Evolutionary conservation across 2,329 filamentous ascomycete genomes (phyloP).

Genomic region (Chrysosporium queenslandicum): DNA sequence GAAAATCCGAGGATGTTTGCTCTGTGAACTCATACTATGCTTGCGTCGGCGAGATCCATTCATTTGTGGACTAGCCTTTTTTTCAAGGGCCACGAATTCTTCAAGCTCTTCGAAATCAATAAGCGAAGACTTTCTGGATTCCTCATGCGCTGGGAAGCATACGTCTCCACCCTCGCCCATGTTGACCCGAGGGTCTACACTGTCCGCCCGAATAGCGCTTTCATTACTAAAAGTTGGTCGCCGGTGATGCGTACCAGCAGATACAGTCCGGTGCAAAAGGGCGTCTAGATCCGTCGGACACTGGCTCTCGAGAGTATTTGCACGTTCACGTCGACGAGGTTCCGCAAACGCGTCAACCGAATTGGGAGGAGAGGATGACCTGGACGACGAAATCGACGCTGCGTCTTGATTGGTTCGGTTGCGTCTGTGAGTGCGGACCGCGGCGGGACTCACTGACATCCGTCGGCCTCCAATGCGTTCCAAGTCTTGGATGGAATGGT

Average conservation of each 20-base stretch:
- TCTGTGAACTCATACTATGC: slow-evolving; percentile 43
- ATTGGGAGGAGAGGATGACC: slow-evolving; percentile 80
- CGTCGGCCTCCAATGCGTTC: slow-evolving; percentile 28
- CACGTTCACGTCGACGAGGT: slow-evolving; percentile 71
- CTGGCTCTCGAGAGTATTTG: slow-evolving; percentile 55
- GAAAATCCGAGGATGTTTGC: slow-evolving; percentile 47
- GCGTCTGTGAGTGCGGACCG: slow-evolving; percentile 27
- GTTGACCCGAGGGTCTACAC: slow-evolving; percentile 28
- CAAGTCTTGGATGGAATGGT: slow-evolving; percentile 37
- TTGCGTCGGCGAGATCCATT: slow-evolving; percentile 24
- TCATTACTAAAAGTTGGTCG: slow-evolving; percentile 51
- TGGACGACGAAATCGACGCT: slow-evolving; percentile 36
- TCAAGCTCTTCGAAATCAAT: slow-evolving; percentile 90
- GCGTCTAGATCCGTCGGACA: slow-evolving; percentile 46
- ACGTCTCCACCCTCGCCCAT: slow-evolving; percentile 63
- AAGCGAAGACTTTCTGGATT: slow-evolving; percentile 68
- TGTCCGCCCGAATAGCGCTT: slow-evolving; percentile 45
- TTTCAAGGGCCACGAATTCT: slow-evolving; percentile 64
- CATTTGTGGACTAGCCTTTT: slow-evolving; percentile 39
- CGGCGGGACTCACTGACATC: slow-evolving; percentile 36
- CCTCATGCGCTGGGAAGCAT: slow-evolving; percentile 71
- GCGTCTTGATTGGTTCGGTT: slow-evolving; percentile 8
- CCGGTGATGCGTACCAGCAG: slow-evolving; percentile 54
- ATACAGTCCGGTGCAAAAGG: slow-evolving; percentile 59
- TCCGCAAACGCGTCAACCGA: slow-evolving; percentile 96